Percentiles rank a stretch among this genome's conserved stretches.
Evolutionary conservation across 768 basidiomycete species (phyloP).

Genomic region (Mycena rebaudengoi): DNA sequence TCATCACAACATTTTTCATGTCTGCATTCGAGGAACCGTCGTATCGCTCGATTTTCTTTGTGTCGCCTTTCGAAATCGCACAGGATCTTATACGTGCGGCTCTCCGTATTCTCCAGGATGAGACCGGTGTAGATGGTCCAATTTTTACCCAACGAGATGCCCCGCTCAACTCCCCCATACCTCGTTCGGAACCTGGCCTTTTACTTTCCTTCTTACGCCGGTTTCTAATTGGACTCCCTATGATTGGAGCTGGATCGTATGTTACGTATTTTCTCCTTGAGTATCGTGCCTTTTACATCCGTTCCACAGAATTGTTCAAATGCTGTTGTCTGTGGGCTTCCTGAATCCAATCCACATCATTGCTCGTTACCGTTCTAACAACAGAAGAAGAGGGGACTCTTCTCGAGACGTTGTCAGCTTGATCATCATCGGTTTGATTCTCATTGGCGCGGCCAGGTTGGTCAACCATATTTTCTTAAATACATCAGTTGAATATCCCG

Average conservation of each 20-base stretch:
- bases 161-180: conserved; percentile 22
- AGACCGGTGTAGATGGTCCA: conserved; percentile 51
- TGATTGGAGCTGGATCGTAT: conserved; percentile 75
- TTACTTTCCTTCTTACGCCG: conserved; percentile 67
- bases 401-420: conserved; percentile 72
- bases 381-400: conserved; percentile 62
- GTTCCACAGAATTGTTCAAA: conserved; percentile 58
- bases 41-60: conserved; percentile 47
- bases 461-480: conserved; percentile 20
- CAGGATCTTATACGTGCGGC: conserved; percentile 71
- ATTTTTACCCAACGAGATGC: conserved; percentile 27
- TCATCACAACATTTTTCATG: conserved; percentile 73
- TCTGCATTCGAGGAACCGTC: conserved; percentile 64
- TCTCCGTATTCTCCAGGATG: conserved; percentile 68
- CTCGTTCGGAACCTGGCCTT: conserved; percentile 50
- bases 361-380: conserved; percentile 67
- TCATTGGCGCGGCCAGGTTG: conserved; percentile 71
- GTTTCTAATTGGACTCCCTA: conserved; percentile 80
- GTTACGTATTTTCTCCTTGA: background rate
- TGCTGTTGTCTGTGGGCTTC: conserved; percentile 70
- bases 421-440: conserved; percentile 66
- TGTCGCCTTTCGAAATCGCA: conserved; percentile 65
- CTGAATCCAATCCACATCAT: conserved; percentile 76
- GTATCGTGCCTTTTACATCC: background rate
- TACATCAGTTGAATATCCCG: conserved; percentile 12